Evolutionary conservation across 257 asterid species (phyloP).

Genomic region (Marsdenia floribunda): DNA sequence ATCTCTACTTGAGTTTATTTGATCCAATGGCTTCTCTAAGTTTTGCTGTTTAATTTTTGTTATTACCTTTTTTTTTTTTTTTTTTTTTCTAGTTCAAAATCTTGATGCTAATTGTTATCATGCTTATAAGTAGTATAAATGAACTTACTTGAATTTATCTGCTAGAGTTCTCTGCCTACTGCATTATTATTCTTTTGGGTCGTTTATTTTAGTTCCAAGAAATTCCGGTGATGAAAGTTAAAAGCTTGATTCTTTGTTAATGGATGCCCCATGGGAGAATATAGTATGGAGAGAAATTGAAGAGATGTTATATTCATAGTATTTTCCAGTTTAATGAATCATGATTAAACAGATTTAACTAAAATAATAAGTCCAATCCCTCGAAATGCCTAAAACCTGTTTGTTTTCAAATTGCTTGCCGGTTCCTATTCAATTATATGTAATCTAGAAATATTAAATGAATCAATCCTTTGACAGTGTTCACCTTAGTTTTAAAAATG

Average conservation of each 20-base stretch:
- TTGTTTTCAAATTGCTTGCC: background rate
- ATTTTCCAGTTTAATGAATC: background rate
- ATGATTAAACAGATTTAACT: background rate
- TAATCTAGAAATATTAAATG: background rate
- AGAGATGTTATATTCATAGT: background rate
- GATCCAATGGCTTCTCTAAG: background rate
- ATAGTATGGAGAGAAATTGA: background rate
- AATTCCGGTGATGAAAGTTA: background rate
- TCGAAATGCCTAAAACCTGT: background rate
- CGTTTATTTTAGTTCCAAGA: background rate
- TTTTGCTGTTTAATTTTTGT: background rate
- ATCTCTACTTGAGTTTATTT: background rate
- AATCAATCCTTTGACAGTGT: too few species aligned
- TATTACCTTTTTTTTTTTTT: background rate
- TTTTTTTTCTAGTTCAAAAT: background rate
- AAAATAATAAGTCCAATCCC: too few species aligned
- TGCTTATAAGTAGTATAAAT: background rate
- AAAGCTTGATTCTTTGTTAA: background rate
- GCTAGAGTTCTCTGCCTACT: background rate
- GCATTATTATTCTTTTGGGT: background rate
- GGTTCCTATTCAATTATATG: background rate
- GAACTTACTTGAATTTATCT: background rate
- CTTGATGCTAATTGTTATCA: background rate
- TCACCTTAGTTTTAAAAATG: too few species aligned
- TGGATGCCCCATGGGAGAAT: background rate